These are phyloP conservation scores for Spizellomyces sp. DNA, from an alignment of 192 early-diverging fungal species.

Conservation along the genomic window DNA sequence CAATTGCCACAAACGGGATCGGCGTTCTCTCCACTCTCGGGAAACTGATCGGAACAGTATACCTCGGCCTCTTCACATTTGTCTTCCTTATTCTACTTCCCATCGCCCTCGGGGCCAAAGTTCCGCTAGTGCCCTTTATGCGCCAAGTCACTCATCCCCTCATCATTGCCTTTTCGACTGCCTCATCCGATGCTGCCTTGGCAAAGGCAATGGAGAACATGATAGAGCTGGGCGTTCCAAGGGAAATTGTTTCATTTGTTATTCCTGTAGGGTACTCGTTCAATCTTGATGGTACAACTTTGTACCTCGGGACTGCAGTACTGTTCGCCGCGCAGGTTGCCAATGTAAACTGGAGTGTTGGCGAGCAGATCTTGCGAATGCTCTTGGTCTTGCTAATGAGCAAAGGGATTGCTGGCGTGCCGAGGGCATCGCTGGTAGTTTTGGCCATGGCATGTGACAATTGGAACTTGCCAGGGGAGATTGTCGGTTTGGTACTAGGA, in stretches of 20 bases:
- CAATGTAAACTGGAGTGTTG: constrained; percentile 49
- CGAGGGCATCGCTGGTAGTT: constrained; percentile 63
- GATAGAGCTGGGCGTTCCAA: constrained; percentile 65
- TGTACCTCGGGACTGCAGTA: constrained; percentile 68
- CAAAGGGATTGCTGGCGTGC: constrained; percentile 58
- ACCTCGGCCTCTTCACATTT: constrained; percentile 62
- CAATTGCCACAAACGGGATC: constrained; percentile 61
- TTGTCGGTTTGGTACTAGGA: constrained; percentile 65
- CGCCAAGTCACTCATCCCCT: constrained; percentile 59
- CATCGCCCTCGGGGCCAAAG: constrained; percentile 53
- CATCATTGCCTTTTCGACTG: constrained; percentile 74
- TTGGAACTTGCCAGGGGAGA: constrained; percentile 60
- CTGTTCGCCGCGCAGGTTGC: constrained; percentile 69
- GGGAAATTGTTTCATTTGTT: constrained; percentile 67
- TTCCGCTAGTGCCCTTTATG: constrained; percentile 59
- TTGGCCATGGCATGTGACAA: constrained; percentile 53
- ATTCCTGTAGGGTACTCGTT: constrained; percentile 73
- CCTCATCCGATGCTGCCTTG: constrained; percentile 73
- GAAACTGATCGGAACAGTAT: constrained; percentile 68
- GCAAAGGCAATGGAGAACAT: constrained; percentile 73
- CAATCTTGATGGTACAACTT: constrained; percentile 76
- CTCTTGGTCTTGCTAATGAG: constrained; percentile 67
- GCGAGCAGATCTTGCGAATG: constrained; percentile 68
- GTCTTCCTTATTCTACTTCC: constrained; percentile 58
- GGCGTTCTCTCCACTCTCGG: constrained; percentile 57